Base-by-base conservation (phyloP, 805 yeast genomes). In the Metschnikowia orientalis region DNA sequence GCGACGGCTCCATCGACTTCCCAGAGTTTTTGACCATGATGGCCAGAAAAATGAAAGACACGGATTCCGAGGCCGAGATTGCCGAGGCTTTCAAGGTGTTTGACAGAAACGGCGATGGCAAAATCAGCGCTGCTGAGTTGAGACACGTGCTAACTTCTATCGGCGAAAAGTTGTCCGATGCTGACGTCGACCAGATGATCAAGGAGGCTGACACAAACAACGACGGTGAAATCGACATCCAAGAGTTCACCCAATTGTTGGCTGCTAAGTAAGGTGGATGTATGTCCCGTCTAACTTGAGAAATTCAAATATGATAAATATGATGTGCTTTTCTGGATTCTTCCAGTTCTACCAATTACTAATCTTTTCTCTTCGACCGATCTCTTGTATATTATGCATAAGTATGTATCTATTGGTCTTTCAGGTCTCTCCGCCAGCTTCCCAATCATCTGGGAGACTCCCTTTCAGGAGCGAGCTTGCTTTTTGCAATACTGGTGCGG, bases 41-140 rank as follows among this genome's bases (percentile, higher is more conserved):
- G 57, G 57, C 59, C 27, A 50, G 57, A 44, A 95, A 92, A 57
- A 80, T 92, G 77, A 92, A 88, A 68, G 95, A 90, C 53, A 88
- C 92, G 41, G 98, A 92, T 60, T 81, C 92, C 22, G 97, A 92
- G 65, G 97, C 94, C 51, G 98, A 92, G 63, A 79, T 92, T 46
- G 77, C 90, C 44, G 98, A 92, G 66, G 98, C 98, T 9, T 92
- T 92, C 75, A 90, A 89, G 67, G 98, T 92, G 23, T 92, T 92
- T 57, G 98, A 92, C 69, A 75, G 81, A 61, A 84, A 92, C 59
- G 97, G 96, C 40, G 96, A 92, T 59, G 98, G 98, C 45, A 84
- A 84, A 62, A 92, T 92, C 59, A 82, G 95, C 38, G 94, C 95
- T 45, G 92, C 96, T 40, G 98, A 92, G 67, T 77, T 92, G 58